Percentiles rank a stretch among this genome's conserved stretches.
Conservation (phyloP, 1,284 basidiomycete species). For the Boletus mariae region DNA sequence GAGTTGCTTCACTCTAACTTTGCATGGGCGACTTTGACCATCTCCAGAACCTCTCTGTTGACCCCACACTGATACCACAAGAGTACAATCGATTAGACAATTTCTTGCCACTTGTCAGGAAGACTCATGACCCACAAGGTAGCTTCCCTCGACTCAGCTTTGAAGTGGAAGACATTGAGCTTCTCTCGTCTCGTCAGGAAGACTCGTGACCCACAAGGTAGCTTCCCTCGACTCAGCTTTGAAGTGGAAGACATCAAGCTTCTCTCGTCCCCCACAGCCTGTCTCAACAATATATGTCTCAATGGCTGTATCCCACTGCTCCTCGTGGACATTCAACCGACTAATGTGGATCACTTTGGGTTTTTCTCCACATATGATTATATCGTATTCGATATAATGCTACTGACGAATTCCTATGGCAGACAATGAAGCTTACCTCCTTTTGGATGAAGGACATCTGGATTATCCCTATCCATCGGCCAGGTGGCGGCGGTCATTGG, state of each 20-base stretch:
- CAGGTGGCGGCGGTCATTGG: slow-evolving; percentile 5
- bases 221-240: no score
- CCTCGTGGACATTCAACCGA: neutral
- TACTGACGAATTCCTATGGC: slow-evolving; percentile 5
- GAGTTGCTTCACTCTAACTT: no score
- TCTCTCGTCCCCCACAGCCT: neutral
- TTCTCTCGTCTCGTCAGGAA: neutral
- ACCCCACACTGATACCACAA: no score
- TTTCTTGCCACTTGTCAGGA: no score
- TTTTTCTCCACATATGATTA: slow-evolving; percentile 10
- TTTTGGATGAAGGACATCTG: slow-evolving; percentile 5
- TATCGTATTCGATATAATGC: neutral
- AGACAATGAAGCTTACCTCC: neutral
- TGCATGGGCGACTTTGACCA: no score
- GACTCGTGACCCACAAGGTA: no score
- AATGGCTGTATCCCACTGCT: slow-evolving; percentile 11
- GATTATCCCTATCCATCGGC: slow-evolving; percentile 10
- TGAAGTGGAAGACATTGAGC: neutral
- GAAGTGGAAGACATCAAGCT: neutral
- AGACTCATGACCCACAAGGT: no score
- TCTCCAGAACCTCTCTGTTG: no score
- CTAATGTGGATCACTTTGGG: neutral
- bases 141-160: no score
- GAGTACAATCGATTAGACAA: no score
- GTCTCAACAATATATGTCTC: slow-evolving; percentile 10